phyloP scores from a whole-genome alignment of 148 eudicot genomes.

The Camellia granthamiana region DNA sequence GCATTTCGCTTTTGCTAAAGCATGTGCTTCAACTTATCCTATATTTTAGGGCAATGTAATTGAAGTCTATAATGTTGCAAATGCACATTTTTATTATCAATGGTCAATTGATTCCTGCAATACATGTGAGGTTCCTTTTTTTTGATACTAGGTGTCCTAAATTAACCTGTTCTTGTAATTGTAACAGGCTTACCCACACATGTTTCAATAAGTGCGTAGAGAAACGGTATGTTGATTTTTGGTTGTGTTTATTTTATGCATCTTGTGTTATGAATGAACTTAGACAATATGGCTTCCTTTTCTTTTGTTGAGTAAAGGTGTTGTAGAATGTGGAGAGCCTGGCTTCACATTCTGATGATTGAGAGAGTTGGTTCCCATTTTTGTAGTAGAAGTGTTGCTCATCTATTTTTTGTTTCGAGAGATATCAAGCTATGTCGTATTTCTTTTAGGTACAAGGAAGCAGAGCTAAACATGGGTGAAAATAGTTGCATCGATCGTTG shows the following conservation, averaged over 20 bases:
- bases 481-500: slow-evolving; percentile 86
- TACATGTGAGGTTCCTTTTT: not conserved
- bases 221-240: slow-evolving; percentile 42
- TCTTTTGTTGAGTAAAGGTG: not conserved
- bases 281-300: not conserved
- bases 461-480: slow-evolving; percentile 84
- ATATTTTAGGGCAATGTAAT: not conserved
- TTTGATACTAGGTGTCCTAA: not conserved
- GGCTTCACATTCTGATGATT: not conserved
- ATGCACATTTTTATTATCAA: not conserved
- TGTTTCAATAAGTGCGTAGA: slow-evolving; percentile 82
- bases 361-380: not conserved
- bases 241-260: not conserved
- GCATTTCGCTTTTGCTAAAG: not conserved
- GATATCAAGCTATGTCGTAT: not conserved
- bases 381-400: not conserved
- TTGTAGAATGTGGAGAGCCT: not conserved
- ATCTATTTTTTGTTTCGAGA: not conserved
- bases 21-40: not conserved
- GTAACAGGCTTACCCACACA: slow-evolving; percentile 74
- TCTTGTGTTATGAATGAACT: too few species aligned
- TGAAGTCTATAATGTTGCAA: not conserved
- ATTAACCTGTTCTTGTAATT: slow-evolving; percentile 8
- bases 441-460: slow-evolving; percentile 71
- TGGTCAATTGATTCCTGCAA: not conserved